Conservation (phyloP, 306 rosid species). For the Citrullus amarus region DNA sequence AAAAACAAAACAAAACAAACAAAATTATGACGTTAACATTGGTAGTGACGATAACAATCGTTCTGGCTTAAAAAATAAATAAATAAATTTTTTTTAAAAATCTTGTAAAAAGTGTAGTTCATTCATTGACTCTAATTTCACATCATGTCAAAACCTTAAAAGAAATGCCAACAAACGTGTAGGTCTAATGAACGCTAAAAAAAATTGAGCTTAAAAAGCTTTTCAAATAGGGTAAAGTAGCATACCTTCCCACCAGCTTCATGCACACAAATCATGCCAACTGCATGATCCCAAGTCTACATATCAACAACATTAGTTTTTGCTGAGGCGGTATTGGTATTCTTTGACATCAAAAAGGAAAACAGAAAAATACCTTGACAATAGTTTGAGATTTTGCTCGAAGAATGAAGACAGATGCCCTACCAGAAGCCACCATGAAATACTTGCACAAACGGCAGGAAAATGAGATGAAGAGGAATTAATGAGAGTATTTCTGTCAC, state of each 20-base stretch:
- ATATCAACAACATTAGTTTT: conserved; percentile 1
- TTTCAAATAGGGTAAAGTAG: background rate
- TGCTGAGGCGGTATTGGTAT: background rate
- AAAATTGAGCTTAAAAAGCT: background rate
- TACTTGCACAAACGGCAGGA: conserved; percentile 44
- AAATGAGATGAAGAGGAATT: conserved; percentile 7
- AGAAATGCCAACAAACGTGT: background rate
- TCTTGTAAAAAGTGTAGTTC: background rate
- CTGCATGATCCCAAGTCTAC: conserved; percentile 54
- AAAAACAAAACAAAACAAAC: no score
- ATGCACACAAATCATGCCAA: conserved; percentile 43
- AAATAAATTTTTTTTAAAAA: background rate
- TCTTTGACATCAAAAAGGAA: background rate
- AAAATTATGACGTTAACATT: background rate
- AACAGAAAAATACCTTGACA: conserved; percentile 23
- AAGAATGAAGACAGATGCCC: conserved; percentile 29
- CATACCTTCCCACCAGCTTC: conserved; percentile 35
- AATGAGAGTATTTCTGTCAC: background rate
- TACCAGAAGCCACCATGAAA: conserved; percentile 44
- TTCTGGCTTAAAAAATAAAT: background rate
- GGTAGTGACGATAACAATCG: background rate
- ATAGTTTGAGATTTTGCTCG: conserved; percentile 18
- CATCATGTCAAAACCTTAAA: background rate
- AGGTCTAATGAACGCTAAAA: background rate
- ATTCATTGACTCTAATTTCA: background rate